These are phyloP conservation scores for Mycena galopus DNA, from an alignment of 768 basidiomycete species.

Conservation along the genomic window DNA sequence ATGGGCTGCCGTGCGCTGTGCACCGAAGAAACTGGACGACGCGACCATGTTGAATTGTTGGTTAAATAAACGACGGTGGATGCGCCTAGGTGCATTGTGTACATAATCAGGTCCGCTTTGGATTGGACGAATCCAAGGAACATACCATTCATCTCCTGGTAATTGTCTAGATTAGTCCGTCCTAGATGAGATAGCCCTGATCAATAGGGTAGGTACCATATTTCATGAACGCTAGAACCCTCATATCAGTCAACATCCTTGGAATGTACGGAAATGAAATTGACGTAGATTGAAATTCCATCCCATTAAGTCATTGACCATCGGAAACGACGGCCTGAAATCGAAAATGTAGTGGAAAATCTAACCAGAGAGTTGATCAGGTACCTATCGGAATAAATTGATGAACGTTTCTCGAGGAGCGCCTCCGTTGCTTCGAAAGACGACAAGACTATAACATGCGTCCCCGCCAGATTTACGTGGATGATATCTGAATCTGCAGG, in stretches of 20 bases:
- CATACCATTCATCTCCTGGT: conserved; percentile 20
- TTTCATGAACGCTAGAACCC: conserved; percentile 14
- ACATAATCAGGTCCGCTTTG: neutral
- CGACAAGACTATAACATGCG: conserved; percentile 49
- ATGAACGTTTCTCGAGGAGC: conserved; percentile 53
- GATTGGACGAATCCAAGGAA: neutral
- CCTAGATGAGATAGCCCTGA: neutral
- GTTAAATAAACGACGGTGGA: conserved; percentile 20
- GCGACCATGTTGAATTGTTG: conserved; percentile 1
- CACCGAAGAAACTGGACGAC: neutral
- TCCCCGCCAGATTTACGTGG: conserved; percentile 44
- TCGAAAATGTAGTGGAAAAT: neutral
- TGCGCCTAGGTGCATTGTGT: conserved; percentile 14
- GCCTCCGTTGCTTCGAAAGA: conserved; percentile 48
- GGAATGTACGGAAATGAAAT: neutral
- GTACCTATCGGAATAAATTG: conserved; percentile 56
- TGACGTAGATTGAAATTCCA: conserved; percentile 23
- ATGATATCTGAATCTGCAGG: conserved; percentile 46
- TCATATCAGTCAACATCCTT: neutral
- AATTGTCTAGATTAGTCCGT: neutral
- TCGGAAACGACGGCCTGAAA: conserved; percentile 20
- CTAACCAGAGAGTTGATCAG: conserved; percentile 13
- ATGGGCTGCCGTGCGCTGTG: conserved; percentile 19
- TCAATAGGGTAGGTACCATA: conserved; percentile 1
- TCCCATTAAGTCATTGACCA: conserved; percentile 32